These are phyloP conservation scores for Citeromyces siamensis DNA, from an alignment of 1,139 yeast species.

Conservation along the genomic window DNA sequence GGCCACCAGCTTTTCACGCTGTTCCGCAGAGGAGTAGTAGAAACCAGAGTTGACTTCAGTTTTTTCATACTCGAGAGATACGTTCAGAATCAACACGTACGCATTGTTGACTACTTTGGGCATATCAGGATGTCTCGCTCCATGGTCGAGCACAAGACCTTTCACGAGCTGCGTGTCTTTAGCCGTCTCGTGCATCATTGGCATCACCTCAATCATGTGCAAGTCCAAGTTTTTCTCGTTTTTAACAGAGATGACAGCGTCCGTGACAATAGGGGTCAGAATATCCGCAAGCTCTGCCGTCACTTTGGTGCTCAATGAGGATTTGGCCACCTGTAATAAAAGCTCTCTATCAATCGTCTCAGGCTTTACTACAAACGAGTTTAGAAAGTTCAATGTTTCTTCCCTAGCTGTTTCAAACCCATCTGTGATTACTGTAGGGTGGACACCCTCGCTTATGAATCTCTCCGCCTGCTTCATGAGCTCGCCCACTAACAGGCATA, in stretches of 20 bases:
- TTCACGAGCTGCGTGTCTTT: slow-evolving; percentile 72
- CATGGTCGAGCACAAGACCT: slow-evolving; percentile 95
- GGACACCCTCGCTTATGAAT: slow-evolving; percentile 86
- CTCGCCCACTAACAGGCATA: slow-evolving; percentile 90
- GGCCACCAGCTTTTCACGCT: slow-evolving; percentile 89
- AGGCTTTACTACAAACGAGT: slow-evolving; percentile 39
- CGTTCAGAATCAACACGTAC: slow-evolving; percentile 76
- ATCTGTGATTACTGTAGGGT: slow-evolving; percentile 88
- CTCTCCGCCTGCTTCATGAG: slow-evolving; percentile 90
- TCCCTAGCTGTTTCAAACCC: slow-evolving; percentile 89
- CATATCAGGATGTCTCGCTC: slow-evolving; percentile 99
- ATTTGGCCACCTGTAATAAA: slow-evolving; percentile 80
- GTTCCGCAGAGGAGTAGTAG: slow-evolving; percentile 91
- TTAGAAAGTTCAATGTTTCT: slow-evolving; percentile 58
- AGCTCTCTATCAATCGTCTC: slow-evolving; percentile 67
- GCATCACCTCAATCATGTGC: slow-evolving; percentile 97
- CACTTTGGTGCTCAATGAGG: slow-evolving; percentile 83
- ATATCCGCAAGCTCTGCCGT: slow-evolving; percentile 63
- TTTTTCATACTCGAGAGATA: slow-evolving; percentile 92
- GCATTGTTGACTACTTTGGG: slow-evolving; percentile 83
- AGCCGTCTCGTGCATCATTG: slow-evolving; percentile 90
- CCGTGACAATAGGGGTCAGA: slow-evolving; percentile 89
- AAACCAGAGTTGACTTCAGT: slow-evolving; percentile 97
- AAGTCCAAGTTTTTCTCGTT: slow-evolving; percentile 57
- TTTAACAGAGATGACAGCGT: slow-evolving; percentile 78